Percentiles rank a stretch among this genome's conserved stretches.
Conservation (phyloP, 1,139 yeast species). For the Arxiozyma bovina region DNA sequence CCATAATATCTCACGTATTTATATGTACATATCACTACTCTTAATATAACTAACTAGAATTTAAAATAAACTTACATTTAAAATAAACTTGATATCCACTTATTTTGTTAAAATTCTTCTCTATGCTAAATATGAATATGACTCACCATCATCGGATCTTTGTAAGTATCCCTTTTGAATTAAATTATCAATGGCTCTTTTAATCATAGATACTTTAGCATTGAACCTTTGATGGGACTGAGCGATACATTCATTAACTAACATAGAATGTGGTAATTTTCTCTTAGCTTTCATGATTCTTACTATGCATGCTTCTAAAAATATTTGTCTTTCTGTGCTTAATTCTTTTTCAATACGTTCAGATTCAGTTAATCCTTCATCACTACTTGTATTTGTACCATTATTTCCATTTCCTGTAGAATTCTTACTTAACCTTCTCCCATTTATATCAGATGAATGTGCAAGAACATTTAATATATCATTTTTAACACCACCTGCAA, state of each 20-base stretch:
- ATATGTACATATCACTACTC: background rate
- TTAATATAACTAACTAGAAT: background rate
- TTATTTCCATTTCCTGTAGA: constrained; percentile 4
- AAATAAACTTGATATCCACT: background rate
- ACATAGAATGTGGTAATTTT: constrained; percentile 63
- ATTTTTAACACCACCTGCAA: constrained; percentile 71
- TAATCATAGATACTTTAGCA: constrained; percentile 79
- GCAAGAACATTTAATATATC: constrained; percentile 36
- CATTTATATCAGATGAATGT: constrained; percentile 10
- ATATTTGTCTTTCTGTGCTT: constrained; percentile 77
- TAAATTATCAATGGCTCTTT: constrained; percentile 74
- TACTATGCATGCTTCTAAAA: constrained; percentile 87
- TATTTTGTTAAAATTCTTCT: background rate
- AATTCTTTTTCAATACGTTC: constrained; percentile 80
- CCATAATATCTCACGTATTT: too few species aligned
- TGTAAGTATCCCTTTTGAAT: constrained; percentile 81
- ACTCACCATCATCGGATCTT: constrained; percentile 60
- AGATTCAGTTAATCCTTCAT: constrained; percentile 40
- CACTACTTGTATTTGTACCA: background rate
- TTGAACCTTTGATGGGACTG: constrained; percentile 79
- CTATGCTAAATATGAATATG: constrained; percentile 68
- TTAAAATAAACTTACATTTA: too few species aligned
- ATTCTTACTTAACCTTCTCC: constrained; percentile 6
- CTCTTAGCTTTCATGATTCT: constrained; percentile 94
- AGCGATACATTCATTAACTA: constrained; percentile 81